Conservation (phyloP, 495 filamentous ascomycete genomes). For the Cladorrhinum samala region DNA sequence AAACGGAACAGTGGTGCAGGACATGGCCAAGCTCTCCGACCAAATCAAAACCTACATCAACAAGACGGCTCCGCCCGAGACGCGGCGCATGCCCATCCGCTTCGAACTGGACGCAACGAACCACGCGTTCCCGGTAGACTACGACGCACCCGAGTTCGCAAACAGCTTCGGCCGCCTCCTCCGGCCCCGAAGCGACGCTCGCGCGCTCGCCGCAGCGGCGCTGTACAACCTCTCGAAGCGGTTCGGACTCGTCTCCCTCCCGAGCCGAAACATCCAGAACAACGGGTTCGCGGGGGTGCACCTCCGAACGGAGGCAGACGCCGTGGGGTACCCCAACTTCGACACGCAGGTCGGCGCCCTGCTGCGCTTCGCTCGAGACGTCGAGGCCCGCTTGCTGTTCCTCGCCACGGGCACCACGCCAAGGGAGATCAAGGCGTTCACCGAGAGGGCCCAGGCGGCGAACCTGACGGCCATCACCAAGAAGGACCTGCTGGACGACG, state of each 20-base stretch:
- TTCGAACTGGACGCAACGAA: slow-evolving; percentile 20
- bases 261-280: slow-evolving; percentile 9
- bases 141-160: slow-evolving; percentile 20
- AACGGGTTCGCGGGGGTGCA: slow-evolving; percentile 18
- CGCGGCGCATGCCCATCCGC: slow-evolving; percentile 18
- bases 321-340: slow-evolving; percentile 11
- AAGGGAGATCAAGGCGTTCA: slow-evolving; percentile 17
- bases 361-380: slow-evolving; percentile 11
- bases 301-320: slow-evolving; percentile 21
- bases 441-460: slow-evolving; percentile 11
- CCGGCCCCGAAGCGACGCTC: slow-evolving; percentile 19
- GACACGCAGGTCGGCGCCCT: slow-evolving; percentile 16
- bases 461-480: slow-evolving; percentile 28
- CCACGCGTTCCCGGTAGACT: slow-evolving; percentile 31
- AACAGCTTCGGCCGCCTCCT: slow-evolving; percentile 30
- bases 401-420: slow-evolving; percentile 24
- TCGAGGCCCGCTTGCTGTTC: slow-evolving; percentile 22
- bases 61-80: slow-evolving; percentile 3
- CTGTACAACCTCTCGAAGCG: slow-evolving; percentile 24
- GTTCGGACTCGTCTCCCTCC: slow-evolving; percentile 12
- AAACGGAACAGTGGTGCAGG: slow-evolving; percentile 16
- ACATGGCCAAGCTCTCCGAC: slow-evolving; percentile 10
- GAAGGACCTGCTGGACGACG: slow-evolving; percentile 19
- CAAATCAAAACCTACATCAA: slow-evolving; percentile 19
- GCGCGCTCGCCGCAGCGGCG: slow-evolving; percentile 18